Evolutionary conservation across 176 grass and related monocot species (phyloP).

Genomic region (Elymus sibiricus): DNA sequence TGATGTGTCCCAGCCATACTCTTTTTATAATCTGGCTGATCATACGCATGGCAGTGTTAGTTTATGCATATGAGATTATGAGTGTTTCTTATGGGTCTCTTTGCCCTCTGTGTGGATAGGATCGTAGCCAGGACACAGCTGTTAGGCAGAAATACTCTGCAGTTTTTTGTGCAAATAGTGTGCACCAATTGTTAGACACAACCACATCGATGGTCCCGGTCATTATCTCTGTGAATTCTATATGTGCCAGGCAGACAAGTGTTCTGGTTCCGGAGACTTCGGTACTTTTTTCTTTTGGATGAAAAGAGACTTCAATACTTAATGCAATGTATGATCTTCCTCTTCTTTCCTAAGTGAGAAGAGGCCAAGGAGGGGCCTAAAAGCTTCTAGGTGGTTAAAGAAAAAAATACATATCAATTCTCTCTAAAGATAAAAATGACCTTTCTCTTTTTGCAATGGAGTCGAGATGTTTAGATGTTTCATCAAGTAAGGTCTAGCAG

Average conservation of each 20-base stretch:
- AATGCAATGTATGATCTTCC: not conserved
- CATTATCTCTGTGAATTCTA: not conserved
- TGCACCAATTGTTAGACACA: not conserved
- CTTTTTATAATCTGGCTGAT: not conserved
- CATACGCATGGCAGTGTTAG: not conserved
- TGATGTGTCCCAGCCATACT: not conserved
- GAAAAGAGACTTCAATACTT: not conserved
- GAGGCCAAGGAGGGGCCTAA: not conserved
- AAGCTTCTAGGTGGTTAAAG: not conserved
- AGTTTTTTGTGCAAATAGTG: not conserved
- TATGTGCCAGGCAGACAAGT: not conserved
- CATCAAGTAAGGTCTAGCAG: too few relatives aligned
- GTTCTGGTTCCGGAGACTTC: not conserved
- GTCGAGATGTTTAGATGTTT: too few relatives aligned
- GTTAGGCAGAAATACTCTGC: conserved; percentile 18
- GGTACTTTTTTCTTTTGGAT: too few relatives aligned
- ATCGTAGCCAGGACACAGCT: not conserved
- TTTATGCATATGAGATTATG: not conserved
- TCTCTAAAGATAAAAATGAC: too few relatives aligned
- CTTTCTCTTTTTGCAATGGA: too few relatives aligned
- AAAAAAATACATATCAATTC: too few relatives aligned
- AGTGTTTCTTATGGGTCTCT: not conserved
- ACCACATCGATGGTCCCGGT: not conserved
- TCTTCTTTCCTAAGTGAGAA: not conserved
- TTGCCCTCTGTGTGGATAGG: conserved; percentile 5